Base-by-base conservation (phyloP, 2,329 filamentous ascomycete species). In the Verticillium dahliae region DNA sequence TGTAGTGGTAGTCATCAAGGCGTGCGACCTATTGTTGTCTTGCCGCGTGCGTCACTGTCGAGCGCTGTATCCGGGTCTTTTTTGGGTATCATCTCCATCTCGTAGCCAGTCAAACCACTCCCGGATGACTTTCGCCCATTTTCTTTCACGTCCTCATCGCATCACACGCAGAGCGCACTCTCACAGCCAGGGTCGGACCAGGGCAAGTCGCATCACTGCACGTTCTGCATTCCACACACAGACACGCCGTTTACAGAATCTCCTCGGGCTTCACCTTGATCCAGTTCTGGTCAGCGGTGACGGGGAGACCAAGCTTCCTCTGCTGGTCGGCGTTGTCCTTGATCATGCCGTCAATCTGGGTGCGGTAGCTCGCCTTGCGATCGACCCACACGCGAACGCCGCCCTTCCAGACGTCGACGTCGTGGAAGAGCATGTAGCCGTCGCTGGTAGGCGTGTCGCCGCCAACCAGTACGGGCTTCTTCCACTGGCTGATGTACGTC, bases 211-310 rank as follows among this genome's bases (percentile, higher is more conserved):
- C 45, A 27, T 50, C 45, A 27, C 45, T 22, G 45, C 45, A 22
- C n/a, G n/a, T n/a, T n/a, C 14, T 9, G n/a, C 39, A 15, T n/a
- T 39, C 39, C 5, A 6, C 15, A 7, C 39, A 15, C 1, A 15
- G n/a, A 15, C n/a, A 4, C n/a, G 18, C 38, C 37, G 39, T 59
- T 65, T 69, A 73, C 62, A 71, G 69, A n/a, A 79, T 74, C 1
- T 79, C 73, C 1, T 70, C 65, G 0, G 77, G 76, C 64, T 67
- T 72, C 2, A 79, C 77, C 4, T 74, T 69, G 3, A 80, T 72
- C 77, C 77, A 80, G 67, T 78, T 78, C 72, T 77, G 78, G 61
- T 79, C 69, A 1, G 75, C 77, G 14, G 76, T 79, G 2, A 78
- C 76, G 1, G 70, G 68, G 9, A 74, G 62, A 1, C 73, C 72